Evolutionary conservation across 768 basidiomycete genomes (phyloP), one percentile per base, ranked within the genome.

Genomic region (Podaxis sp.): DNA sequence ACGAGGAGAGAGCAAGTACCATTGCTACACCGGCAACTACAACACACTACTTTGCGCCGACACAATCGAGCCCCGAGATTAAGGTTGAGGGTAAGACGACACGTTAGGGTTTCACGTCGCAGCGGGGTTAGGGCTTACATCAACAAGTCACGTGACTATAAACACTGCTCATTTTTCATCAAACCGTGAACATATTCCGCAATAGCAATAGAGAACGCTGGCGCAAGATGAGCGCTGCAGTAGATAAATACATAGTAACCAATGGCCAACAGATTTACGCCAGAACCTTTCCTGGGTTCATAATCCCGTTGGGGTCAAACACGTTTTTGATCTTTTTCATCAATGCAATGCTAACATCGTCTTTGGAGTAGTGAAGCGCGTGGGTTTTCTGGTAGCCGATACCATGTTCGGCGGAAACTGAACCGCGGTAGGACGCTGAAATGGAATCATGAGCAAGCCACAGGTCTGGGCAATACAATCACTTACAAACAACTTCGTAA

Each of bases 331-430:
- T 87, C 74, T 82, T 88, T 76, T 84, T 90, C 96, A 99, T 99
- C 80, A 88, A 79, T 54, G 84, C 89, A 66, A 98, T 90, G 70
- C 90, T 93, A 24, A 85, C 82, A 7, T 81, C 77, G 63, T 78
- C 82, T 77, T 98, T 97, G 5, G 93, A 94, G 75, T 97, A 98
- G 41, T 82, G 82, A 22, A 98, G 84, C 15, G 93, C 93, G 60
- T 90, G 87, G 0, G 91, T 90, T 78, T 98, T 98, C 91, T 94
- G 94, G 0, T 89, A 83, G n/a, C 96, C 96, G 57, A 99, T 88
- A 4, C 96, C 96, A 73, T 99, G 96, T 71, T 99, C 96, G 1
- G 96, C 96, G 5, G 96, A 98, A 66, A 99, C 86, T 0, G 96
- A 98, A 7, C 96, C 96, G 55, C 87, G 84, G 70, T 91, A 83